These are phyloP conservation scores for Coemansia sp. DNA, from an alignment of 192 early-diverging fungal genomes.

Conservation along the genomic window DNA sequence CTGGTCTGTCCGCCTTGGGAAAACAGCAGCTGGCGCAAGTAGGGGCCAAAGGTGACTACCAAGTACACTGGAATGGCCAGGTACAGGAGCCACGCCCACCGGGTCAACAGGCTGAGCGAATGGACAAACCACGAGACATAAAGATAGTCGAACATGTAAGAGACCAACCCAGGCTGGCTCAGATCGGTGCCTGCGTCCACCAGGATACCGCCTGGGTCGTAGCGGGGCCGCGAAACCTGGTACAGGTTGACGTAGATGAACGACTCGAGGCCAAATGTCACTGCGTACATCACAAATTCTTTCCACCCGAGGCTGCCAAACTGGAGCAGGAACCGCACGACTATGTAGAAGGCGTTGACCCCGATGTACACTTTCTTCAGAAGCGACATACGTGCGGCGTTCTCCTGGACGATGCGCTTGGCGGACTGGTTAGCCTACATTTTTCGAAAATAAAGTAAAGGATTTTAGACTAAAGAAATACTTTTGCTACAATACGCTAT, in stretches of 20 bases:
- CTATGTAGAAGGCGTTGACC: conserved; percentile 38
- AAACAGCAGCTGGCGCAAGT: conserved; percentile 28
- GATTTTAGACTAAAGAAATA: too few species aligned
- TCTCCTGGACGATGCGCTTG: conserved; percentile 48
- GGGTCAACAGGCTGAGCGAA: conserved; percentile 36
- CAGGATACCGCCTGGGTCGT: conserved; percentile 51
- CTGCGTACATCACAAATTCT: conserved; percentile 20
- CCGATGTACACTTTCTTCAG: conserved; percentile 24
- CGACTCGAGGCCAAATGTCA: conserved; percentile 22
- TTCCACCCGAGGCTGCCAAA: conserved; percentile 46
- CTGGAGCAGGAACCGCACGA: conserved; percentile 27
- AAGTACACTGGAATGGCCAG: conserved; percentile 46
- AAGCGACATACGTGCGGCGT: conserved; percentile 35
- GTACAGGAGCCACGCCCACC: conserved; percentile 51
- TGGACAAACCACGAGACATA: conserved; percentile 84
- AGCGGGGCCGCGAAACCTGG: conserved; percentile 29
- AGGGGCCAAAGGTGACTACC: conserved; percentile 30
- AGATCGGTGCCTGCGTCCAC: conserved; percentile 58
- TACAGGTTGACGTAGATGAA: conserved; percentile 17
- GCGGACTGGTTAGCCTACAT: conserved; percentile 33
- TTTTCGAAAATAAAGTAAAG: background rate
- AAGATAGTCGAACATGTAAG: conserved; percentile 84
- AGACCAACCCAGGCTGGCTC: conserved; percentile 51
- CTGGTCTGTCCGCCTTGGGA: background rate
- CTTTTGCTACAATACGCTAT: too few species aligned